Evolutionary conservation across 345 rosid genomes (phyloP), one percentile per base, ranked within the genome.

Genomic region (Garcia nutans): DNA sequence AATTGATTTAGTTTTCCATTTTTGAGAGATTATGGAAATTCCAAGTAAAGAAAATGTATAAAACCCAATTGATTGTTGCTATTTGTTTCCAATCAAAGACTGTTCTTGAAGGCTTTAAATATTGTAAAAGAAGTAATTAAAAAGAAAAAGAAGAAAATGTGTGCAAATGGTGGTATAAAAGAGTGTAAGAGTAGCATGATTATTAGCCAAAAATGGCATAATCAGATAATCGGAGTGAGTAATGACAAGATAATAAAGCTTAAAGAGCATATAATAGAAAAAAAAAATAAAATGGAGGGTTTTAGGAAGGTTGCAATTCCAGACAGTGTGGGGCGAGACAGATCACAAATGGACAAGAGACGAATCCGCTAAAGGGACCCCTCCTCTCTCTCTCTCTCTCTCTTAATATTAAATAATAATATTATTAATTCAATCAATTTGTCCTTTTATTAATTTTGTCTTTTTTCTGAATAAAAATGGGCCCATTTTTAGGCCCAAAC

Each of bases 291-390:
- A 57, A 41, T 13, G 72, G 28, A 75, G 71, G 70, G 44, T 56
- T 67, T 44, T 41, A 42, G 57, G 42, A 56, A 12, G 58, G 24
- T 20, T 47, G 13, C n/a, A 47, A 65, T 33, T 47, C 41, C 70
- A 50, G 70, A 19, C 13, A 1, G 28, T 15, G 68, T 20, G 55
- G 57, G 65, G 47, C 19, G 19, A 42, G 23, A 31, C 76, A 19
- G 78, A 75, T 56, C 78, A 67, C 72, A 67, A 75, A 44, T 54
- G 24, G 78, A 58, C 72, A 75, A 75, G 78, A 75, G 54, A 70
- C 73, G 73, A 52, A 70, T 70, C 73, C 73, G 61, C 59, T 28
- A 54, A 52, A 54, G 42, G 61, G 73, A 17, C 73, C 26, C 55
- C 10, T 16, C 7, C 11, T 24, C 8, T 49, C 37, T 20, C 24